A percentile compares a stretch with the other conserved stretches of the same genome.
Conservation (phyloP, 2,329 filamentous ascomycete genomes). For the Venturia asperata region DNA sequence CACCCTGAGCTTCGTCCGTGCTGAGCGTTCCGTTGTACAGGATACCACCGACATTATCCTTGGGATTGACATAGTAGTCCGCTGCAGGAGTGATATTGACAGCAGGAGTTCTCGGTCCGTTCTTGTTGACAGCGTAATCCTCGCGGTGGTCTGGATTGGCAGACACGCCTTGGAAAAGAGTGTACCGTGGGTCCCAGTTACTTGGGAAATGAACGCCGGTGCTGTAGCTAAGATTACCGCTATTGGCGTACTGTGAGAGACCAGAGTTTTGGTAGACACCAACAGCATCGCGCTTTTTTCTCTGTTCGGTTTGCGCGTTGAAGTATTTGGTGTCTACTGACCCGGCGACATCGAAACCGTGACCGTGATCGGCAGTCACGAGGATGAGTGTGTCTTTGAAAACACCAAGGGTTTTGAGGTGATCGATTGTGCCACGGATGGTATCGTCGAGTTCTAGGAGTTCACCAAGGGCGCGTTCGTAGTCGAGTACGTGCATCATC, state of each 20-base stretch:
- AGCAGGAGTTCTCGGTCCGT: conserved; percentile 57
- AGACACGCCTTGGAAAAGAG: conserved; percentile 64
- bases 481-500: conserved; percentile 81
- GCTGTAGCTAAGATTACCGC: conserved; percentile 55
- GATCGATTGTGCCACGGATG: conserved; percentile 63
- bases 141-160: conserved; percentile 70
- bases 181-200: conserved; percentile 81
- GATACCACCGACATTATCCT: conserved; percentile 60
- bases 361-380: conserved; percentile 81
- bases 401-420: conserved; percentile 58
- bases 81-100: conserved; percentile 45
- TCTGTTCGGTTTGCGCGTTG: conserved; percentile 55
- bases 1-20: conserved; percentile 51
- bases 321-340: conserved; percentile 75
- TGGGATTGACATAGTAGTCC: conserved; percentile 58
- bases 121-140: conserved; percentile 64
- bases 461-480: conserved; percentile 77
- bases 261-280: conserved; percentile 69
- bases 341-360: conserved; percentile 83
- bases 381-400: conserved; percentile 71
- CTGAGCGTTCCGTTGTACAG: conserved; percentile 69
- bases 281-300: conserved; percentile 67
- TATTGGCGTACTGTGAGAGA: conserved; percentile 65
- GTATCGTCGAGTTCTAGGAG: conserved; percentile 82
- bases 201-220: conserved; percentile 70